A percentile compares a stretch with the other conserved stretches of the same genome.
Evolutionary conservation across 495 filamentous ascomycete genomes (phyloP).

Genomic region (Lasiosphaeria ovina): DNA sequence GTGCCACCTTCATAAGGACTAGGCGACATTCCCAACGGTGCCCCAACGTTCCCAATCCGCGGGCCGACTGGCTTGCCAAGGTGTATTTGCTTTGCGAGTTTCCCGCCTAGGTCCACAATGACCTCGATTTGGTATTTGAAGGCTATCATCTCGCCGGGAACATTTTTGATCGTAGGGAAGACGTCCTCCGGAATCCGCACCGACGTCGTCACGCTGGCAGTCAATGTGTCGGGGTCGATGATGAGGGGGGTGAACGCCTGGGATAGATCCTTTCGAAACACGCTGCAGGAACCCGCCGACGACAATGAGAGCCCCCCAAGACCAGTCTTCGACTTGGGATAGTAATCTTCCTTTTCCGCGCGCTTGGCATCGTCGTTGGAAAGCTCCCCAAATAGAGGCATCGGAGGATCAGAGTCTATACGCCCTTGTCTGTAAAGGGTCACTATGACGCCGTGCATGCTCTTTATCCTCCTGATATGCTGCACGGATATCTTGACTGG

Average conservation of each 20-base stretch:
- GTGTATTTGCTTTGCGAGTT: constrained; percentile 60
- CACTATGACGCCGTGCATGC: constrained; percentile 85
- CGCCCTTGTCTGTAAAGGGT: constrained; percentile 90
- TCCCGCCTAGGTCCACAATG: constrained; percentile 86
- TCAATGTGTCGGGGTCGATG: constrained; percentile 76
- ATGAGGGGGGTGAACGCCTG: constrained; percentile 85
- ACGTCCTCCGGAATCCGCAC: constrained; percentile 85
- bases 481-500: constrained; percentile 77
- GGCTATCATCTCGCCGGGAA: constrained; percentile 87
- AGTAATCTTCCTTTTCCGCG: constrained; percentile 75
- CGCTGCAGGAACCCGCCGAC: constrained; percentile 74
- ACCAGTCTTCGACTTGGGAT: constrained; percentile 68
- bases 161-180: constrained; percentile 86
- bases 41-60: constrained; percentile 13
- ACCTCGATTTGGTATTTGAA: constrained; percentile 94
- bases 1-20: constrained; percentile 32
- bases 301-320: constrained; percentile 79
- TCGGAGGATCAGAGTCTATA: constrained; percentile 78
- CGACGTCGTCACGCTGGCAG: constrained; percentile 71
- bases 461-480: constrained; percentile 84
- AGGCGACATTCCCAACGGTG: constrained; percentile 14
- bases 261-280: constrained; percentile 89
- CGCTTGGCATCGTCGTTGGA: constrained; percentile 60
- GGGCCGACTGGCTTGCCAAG: constrained; percentile 37
- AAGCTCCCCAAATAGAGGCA: constrained; percentile 55